These are phyloP conservation scores for Aspergillus sojae DNA, from an alignment of 2,329 filamentous ascomycete species.

Conservation along the genomic window DNA sequence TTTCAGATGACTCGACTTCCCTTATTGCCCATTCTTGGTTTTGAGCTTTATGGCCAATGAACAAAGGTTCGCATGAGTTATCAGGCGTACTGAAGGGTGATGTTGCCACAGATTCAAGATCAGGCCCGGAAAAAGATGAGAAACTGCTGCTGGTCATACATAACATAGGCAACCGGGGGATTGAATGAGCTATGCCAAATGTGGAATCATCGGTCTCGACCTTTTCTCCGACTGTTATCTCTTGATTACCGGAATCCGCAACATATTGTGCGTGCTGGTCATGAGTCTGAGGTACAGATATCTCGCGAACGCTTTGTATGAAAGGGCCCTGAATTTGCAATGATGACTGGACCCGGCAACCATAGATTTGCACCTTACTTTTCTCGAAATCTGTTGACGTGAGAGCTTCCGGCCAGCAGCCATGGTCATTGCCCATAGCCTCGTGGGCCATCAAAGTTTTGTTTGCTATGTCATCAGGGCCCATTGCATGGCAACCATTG, in stretches of 20 bases:
- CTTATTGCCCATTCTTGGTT: constrained; percentile 10
- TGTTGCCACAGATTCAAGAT: constrained; percentile 14
- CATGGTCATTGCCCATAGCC: constrained; percentile 6
- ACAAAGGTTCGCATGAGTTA: constrained; percentile 3
- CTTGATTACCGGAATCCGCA: background rate
- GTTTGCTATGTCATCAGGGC: constrained; percentile 9
- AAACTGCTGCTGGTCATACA: constrained; percentile 13
- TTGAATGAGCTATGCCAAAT: constrained; percentile 16
- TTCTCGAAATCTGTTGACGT: constrained; percentile 6
- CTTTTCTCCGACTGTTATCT: background rate
- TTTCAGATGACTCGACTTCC: background rate
- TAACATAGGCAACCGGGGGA: constrained; percentile 7
- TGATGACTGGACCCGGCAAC: constrained; percentile 6
- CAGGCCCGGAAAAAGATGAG: constrained; percentile 12
- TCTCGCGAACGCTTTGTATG: background rate
- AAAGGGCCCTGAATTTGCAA: constrained; percentile 4
- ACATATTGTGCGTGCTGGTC: background rate
- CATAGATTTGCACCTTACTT: constrained; percentile 1
- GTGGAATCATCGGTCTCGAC: background rate
- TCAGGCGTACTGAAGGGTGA: constrained; percentile 6
- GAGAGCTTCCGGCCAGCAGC: constrained; percentile 11
- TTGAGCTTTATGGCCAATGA: constrained; percentile 3
- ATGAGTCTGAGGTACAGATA: background rate
- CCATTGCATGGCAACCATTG: constrained; percentile 4
- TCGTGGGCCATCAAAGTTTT: constrained; percentile 5